Base-by-base conservation (phyloP, 2,329 filamentous ascomycete species). In the Verticillium tricorpus region DNA sequence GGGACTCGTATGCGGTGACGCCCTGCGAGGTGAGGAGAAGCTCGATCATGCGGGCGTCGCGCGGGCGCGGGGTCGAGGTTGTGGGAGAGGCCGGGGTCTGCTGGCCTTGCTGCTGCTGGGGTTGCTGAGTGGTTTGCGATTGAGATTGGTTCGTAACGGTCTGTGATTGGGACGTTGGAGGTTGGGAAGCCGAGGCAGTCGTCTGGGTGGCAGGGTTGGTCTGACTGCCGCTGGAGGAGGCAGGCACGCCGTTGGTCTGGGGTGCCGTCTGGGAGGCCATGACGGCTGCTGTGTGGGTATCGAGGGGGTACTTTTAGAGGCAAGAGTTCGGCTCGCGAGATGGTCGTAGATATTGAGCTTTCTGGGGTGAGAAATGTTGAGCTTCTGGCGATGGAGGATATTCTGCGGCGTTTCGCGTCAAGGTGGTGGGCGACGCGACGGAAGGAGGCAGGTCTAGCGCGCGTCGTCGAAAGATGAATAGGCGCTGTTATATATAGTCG, bases 1-100 rank as follows among this genome's bases (percentile, higher is more conserved):
- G 90, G 73, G 90, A 86, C 74, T 94, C 91, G 80, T 92, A 95
- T 50, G 88, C 83, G 5, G 89, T 88, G 11, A 94, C 90, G 70
- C 91, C 91, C 69, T 93, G 89, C 8, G 89, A 89, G 22, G 88
- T 89, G 57, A 95, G 86, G 59, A 95, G 85, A 19, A 93, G 85
- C 77, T 94, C 91, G 69, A 95, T 86, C 15, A 92, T 86, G 69
- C 91, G 88, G 17, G 89, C 86, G 74, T 95, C 91, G 76, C 91
- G 89, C 1, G 91, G 91, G 4, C 89, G 86, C 58, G 83, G 80
- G 22, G 80, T 78, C 12, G 78, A 69, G 45, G 76, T 70, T 35
- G 77, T 70, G 37, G 62, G 63, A 57, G 77, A 69, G 22, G 75
- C 65, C 8, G 66, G 68, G 12, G 15, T 67, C 63, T 58, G 40